Base-by-base conservation (phyloP, 1,284 basidiomycete species). In the Xerocomus tenax region DNA sequence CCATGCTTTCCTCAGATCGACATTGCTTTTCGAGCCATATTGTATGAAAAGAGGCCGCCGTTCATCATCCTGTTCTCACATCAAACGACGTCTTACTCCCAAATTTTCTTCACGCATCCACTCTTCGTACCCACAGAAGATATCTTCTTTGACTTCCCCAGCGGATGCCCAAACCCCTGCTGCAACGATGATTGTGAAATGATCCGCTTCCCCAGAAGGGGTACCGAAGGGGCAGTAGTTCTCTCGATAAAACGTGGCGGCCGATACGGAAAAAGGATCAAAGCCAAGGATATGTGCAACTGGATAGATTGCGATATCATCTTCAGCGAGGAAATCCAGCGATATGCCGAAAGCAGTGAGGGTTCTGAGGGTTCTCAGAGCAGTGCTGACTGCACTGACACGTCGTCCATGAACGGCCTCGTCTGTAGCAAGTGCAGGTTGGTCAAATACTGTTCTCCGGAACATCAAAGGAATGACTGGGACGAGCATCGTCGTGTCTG, bases 1-100 rank as follows among this genome's bases (percentile, higher is more conserved):
- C 83, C 83, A 0, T 86, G 83, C 64, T 84, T 86, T 63, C 84
- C 83, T 5, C 83, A 86, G 64, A 82, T 86, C 64, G 83, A 86
- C 65, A 74, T 86, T 54, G 78, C 78, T 16, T 72, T 86, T 46
- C 81, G 83, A 41, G 82, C 83, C 18, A 79, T 86, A 57, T 69
- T 86, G 2, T 73, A 79, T 65, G 83, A 86, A 64, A 84, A 84
- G 60, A 75, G 72, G 43, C 83, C 83, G 1, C 83, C 79, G 26
- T 86, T 86, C 65, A 71, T 86, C 57, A 74, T 86, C 45, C 73
- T 86, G 54, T 86, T 86, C 66, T 86, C 83, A 15, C 82, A 83
- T 58, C 83, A 86, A 61, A 81, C 82, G 30, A 82, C 81, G 15
- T 86, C 84, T 13, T 86, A 84, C 58, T 84, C 84, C 32, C 83